Evolutionary conservation across 2,329 filamentous ascomycete genomes (phyloP).

Genomic region (Leptographium procerum): DNA sequence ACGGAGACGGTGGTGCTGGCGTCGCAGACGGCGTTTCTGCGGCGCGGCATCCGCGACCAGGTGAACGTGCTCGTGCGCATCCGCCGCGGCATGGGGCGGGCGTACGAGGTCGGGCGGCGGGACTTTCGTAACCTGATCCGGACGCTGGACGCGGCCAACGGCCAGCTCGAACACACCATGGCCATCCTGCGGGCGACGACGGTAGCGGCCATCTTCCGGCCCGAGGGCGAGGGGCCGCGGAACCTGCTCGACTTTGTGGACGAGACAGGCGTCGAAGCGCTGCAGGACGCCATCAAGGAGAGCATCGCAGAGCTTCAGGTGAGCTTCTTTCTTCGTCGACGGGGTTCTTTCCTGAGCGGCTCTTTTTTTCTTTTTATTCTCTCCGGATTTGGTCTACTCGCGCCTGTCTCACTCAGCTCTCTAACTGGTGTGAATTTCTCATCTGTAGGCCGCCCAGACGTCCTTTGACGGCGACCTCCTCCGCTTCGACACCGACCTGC

Average conservation of each 20-base stretch:
- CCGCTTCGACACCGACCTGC: slow-evolving; percentile 64
- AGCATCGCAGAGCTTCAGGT: slow-evolving; percentile 63
- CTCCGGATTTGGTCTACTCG: no score
- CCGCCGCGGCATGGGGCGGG: slow-evolving; percentile 37
- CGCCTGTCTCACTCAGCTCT: no score
- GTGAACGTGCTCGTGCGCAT: slow-evolving; percentile 38
- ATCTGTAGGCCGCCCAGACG: slow-evolving; percentile 48
- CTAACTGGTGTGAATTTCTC: no score
- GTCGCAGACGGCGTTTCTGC: slow-evolving; percentile 58
- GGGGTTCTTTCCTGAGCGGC: no score
- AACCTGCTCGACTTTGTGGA: slow-evolving; percentile 68
- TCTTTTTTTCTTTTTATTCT: no score
- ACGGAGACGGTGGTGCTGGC: slow-evolving; percentile 68
- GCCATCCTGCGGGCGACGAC: slow-evolving; percentile 49
- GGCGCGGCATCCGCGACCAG: slow-evolving; percentile 48
- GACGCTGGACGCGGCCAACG: slow-evolving; percentile 55
- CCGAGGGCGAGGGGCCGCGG: slow-evolving; percentile 44
- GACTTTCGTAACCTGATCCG: slow-evolving; percentile 52
- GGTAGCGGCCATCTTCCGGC: slow-evolving; percentile 54
- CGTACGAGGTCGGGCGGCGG: slow-evolving; percentile 45
- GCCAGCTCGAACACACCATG: slow-evolving; percentile 55
- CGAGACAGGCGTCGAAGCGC: slow-evolving; percentile 53
- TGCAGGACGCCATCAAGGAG: slow-evolving; percentile 55
- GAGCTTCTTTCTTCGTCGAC: no score
- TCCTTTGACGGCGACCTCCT: slow-evolving; percentile 67